phyloP scores from a whole-genome alignment of 192 early-diverging fungal genomes.

The Mortierella alpina region DNA sequence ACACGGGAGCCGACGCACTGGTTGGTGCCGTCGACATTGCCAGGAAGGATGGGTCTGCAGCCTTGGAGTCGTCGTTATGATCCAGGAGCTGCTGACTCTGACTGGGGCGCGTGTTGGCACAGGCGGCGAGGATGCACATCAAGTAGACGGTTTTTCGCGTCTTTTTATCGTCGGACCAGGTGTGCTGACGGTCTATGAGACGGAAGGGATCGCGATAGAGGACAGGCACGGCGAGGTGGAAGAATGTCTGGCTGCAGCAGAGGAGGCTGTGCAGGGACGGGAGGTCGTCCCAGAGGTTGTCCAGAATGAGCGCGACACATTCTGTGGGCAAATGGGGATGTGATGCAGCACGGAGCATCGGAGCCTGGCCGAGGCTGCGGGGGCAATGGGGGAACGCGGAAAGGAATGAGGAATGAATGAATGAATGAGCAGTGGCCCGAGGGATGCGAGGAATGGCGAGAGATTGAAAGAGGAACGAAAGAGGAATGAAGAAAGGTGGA shows the following conservation, averaged over 20 bases:
- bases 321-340: slow-evolving; percentile 15
- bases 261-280: slow-evolving; percentile 12
- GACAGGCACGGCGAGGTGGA: slow-evolving; percentile 16
- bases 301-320: slow-evolving; percentile 23
- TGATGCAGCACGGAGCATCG: not conserved
- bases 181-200: slow-evolving; percentile 11
- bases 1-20: too few relatives aligned
- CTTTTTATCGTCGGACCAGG: slow-evolving; percentile 10
- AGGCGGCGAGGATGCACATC: slow-evolving; percentile 18
- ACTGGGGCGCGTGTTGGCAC: slow-evolving; percentile 8
- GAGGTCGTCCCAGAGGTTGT: slow-evolving; percentile 28
- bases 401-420: too few relatives aligned
- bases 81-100: not conserved
- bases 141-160: slow-evolving; percentile 5
- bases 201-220: slow-evolving; percentile 34
- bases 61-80: too few relatives aligned
- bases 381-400: too few relatives aligned
- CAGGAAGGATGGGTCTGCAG: not conserved
- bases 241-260: slow-evolving; percentile 25
- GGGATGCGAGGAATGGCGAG: too few relatives aligned
- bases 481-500: too few relatives aligned
- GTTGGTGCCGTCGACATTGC: not conserved
- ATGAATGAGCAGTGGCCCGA: too few relatives aligned
- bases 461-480: too few relatives aligned
- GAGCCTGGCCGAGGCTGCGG: too few relatives aligned